Percentiles rank a stretch among this genome's conserved stretches.
Conservation (phyloP, 345 rosid species). For the Salix dunnii region DNA sequence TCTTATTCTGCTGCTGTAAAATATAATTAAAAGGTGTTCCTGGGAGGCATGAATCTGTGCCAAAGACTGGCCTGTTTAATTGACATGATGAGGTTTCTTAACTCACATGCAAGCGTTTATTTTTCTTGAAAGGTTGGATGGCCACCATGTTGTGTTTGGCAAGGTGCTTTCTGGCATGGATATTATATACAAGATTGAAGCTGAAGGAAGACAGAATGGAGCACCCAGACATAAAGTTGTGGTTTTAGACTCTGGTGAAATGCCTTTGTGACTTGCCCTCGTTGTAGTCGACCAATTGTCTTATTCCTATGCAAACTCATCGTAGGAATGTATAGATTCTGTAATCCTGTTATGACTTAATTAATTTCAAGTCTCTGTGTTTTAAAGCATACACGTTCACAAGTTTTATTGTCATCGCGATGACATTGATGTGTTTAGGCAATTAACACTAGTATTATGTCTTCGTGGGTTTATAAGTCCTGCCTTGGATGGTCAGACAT, state of each 20-base stretch:
- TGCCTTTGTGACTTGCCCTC: conserved; percentile 43
- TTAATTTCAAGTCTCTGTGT: neutral
- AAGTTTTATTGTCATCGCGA: neutral
- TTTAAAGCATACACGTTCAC: neutral
- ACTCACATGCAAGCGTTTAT: neutral
- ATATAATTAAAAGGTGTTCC: neutral
- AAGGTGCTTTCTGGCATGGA: conserved; percentile 94
- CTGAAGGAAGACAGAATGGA: conserved; percentile 77
- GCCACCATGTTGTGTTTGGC: conserved; percentile 87
- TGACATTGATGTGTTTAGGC: neutral
- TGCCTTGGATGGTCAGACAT: neutral
- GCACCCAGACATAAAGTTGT: conserved; percentile 71
- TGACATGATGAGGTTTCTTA: neutral
- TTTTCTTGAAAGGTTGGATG: conserved; percentile 65
- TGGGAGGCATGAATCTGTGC: neutral
- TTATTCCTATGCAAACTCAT: neutral
- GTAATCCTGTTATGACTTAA: neutral
- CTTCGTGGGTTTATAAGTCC: too few species aligned
- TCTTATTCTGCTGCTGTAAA: neutral
- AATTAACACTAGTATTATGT: neutral
- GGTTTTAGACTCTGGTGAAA: conserved; percentile 80
- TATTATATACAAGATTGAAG: conserved; percentile 78
- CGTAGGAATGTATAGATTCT: neutral
- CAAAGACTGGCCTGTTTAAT: neutral
- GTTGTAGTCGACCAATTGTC: neutral